A percentile compares a stretch with the other conserved stretches of the same genome.
These are phyloP conservation scores for Neonectria punicea DNA, from an alignment of 2,329 filamentous ascomycete genomes.

Conservation along the genomic window DNA sequence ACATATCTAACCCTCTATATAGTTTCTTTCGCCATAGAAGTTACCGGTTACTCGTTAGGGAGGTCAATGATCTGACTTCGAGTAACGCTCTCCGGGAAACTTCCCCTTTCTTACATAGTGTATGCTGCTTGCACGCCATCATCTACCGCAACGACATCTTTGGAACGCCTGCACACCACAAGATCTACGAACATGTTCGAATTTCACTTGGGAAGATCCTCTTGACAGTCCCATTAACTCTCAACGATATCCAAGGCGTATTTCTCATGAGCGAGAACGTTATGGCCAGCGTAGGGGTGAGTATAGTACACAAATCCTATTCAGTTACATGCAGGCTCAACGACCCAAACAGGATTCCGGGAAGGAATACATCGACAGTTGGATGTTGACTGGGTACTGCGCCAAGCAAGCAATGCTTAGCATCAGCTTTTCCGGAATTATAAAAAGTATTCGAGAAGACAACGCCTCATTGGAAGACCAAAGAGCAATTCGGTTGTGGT, in stretches of 20 bases:
- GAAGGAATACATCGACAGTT: slow-evolving; percentile 14
- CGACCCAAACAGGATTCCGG: background rate
- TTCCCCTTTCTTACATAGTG: slow-evolving; percentile 9
- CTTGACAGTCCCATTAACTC: background rate
- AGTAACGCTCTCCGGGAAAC: background rate
- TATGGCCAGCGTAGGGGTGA: background rate
- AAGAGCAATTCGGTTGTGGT: slow-evolving; percentile 6
- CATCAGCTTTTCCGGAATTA: slow-evolving; percentile 8
- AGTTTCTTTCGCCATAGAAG: slow-evolving; percentile 8
- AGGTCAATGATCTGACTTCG: background rate
- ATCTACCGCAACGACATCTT: slow-evolving; percentile 8
- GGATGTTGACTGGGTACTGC: slow-evolving; percentile 14
- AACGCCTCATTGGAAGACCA: background rate
- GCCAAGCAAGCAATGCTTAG: slow-evolving; percentile 11
- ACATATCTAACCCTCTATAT: background rate
- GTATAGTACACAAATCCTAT: background rate
- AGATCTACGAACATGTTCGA: slow-evolving; percentile 2
- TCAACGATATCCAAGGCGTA: slow-evolving; percentile 3
- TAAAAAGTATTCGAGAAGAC: background rate
- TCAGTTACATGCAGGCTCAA: background rate
- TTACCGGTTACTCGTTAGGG: background rate
- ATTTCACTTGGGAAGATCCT: slow-evolving; percentile 3
- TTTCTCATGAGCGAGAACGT: slow-evolving; percentile 16
- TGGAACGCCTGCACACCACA: background rate
- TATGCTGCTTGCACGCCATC: slow-evolving; percentile 9